phyloP scores from a whole-genome alignment of 768 basidiomycete species.

The Neoboletus brunneissimus region DNA sequence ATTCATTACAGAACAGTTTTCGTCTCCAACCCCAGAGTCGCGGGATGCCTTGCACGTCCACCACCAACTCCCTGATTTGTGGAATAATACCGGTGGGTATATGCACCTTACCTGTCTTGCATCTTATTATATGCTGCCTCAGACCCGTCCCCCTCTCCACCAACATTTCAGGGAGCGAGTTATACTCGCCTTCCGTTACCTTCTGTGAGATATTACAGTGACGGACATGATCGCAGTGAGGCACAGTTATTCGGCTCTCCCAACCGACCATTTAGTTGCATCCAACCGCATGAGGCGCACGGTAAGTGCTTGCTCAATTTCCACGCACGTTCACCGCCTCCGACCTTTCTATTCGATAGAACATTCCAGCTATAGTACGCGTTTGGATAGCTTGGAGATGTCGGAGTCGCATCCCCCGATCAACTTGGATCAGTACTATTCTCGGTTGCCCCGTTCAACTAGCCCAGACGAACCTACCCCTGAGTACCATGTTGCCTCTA shows the following conservation, averaged over 20 bases:
- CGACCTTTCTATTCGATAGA: conserved; percentile 8
- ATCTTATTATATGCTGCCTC: conserved; percentile 25
- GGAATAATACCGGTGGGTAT: conserved; percentile 23
- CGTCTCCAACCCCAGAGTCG: conserved; percentile 10
- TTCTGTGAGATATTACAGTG: background rate
- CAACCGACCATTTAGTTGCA: background rate
- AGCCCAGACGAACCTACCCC: background rate
- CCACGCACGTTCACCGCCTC: background rate
- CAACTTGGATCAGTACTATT: background rate
- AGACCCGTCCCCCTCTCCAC: conserved; percentile 37
- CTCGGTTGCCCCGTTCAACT: background rate
- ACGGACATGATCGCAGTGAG: background rate
- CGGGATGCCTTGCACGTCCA: conserved; percentile 4
- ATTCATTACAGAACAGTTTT: background rate
- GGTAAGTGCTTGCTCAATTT: conserved; percentile 5
- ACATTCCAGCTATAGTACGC: background rate
- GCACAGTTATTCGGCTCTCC: background rate
- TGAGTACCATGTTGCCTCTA: background rate
- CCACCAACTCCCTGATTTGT: conserved; percentile 4
- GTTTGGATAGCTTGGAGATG: background rate
- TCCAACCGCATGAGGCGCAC: background rate
- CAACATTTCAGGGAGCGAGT: conserved; percentile 21
- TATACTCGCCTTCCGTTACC: conserved; percentile 4
- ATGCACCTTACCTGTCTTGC: conserved; percentile 14
- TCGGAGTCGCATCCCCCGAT: background rate